phyloP scores from a whole-genome alignment of 1,139 yeast species.

The Saccharomyces hybrid region DNA sequence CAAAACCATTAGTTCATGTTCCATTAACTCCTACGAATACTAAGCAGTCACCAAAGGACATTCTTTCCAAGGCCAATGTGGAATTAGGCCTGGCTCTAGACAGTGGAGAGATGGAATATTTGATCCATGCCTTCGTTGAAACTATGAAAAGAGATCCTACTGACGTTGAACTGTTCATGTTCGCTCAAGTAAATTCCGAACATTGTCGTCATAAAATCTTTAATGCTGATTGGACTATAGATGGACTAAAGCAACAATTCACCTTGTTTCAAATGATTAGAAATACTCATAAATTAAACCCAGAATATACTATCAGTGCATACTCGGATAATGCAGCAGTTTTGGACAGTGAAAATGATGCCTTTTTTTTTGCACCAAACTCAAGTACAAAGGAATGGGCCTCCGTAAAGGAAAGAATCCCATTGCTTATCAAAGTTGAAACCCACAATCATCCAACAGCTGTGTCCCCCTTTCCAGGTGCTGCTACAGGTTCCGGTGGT shows the following conservation, averaged over 20 bases:
- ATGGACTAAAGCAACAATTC: constrained; percentile 63
- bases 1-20: constrained; percentile 78
- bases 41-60: constrained; percentile 40
- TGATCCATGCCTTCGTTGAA: constrained; percentile 67
- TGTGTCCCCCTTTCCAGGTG: constrained; percentile 98
- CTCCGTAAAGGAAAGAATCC: constrained; percentile 68
- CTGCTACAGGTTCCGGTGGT: constrained; percentile 99
- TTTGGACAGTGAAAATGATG: constrained; percentile 68
- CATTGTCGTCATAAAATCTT: constrained; percentile 99
- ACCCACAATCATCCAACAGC: constrained; percentile 99
- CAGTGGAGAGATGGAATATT: constrained; percentile 83
- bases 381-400: constrained; percentile 64
- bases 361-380: constrained; percentile 73
- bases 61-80: constrained; percentile 69
- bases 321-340: constrained; percentile 98
- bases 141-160: constrained; percentile 87
- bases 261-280: constrained; percentile 92
- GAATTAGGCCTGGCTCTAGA: constrained; percentile 88
- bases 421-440: constrained; percentile 90
- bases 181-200: constrained; percentile 98
- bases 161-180: constrained; percentile 96
- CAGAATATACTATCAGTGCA: constrained; percentile 83
- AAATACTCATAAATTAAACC: constrained; percentile 78
- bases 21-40: constrained; percentile 42
- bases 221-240: constrained; percentile 98